Base-by-base conservation (phyloP, 495 filamentous ascomycete genomes). In the Penicillium nucicola region DNA sequence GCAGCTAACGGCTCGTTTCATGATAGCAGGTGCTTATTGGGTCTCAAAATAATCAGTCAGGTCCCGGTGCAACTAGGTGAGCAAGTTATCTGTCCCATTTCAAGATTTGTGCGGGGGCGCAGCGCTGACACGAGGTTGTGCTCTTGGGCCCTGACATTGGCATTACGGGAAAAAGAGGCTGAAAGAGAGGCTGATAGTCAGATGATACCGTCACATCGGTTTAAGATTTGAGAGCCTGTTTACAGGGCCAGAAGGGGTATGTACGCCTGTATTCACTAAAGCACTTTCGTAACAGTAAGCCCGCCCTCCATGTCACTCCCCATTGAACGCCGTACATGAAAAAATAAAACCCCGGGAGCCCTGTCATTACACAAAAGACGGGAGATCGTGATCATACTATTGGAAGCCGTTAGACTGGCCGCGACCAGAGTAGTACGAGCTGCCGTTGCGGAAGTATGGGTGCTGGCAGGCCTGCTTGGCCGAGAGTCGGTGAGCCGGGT, bases 401-500 rank as follows among this genome's bases (percentile, higher is more conserved):
- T 78, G 68, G 46, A 54, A 69, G 37, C 72, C 75, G 53, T 75
- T 78, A 20, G 67, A 55, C 40, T 64, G 66, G 40, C 58, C 65
- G 39, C 77, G 74, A 23, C 75, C 77, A 18, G 77, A 77, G 57
- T 79, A 77, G 47, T 71, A 75, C 22, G 72, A 65, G 56, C 70
- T 81, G 39, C 83, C 85, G 49, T 88, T 80, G 42, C 86, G 82
- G 70, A 99, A 97, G 72, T 97, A 99, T 8, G 90, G 88, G 68
- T 97, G 93, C 56, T 80, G 77, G 66, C 89, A 89, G 5, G 95
- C 89, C 72, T 95, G 90, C 77, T 99, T 99, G 39, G 93, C 93
- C 3, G 90, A 95, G 44, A 99, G 90, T 47, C 93, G 87, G 28
- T 87, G 84, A 20, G 93, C 89, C 12, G 93, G 93, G 68, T 99